Evolutionary conservation across 345 rosid genomes (phyloP).

Genomic region (Pseudoturritis turrita): DNA sequence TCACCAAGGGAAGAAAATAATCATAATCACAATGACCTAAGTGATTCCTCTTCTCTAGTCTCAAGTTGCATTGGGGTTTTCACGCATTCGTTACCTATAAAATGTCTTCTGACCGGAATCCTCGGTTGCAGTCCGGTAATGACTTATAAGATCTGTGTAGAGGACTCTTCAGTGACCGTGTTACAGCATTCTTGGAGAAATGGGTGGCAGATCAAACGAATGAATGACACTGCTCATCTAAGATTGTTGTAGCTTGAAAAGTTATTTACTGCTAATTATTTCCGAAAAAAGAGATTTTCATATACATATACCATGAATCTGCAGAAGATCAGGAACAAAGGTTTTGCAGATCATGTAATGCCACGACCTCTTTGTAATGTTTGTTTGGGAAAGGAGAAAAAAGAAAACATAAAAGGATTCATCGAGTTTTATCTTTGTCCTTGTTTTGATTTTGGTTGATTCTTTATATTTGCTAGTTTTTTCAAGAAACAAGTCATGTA

Average conservation of each 20-base stretch:
- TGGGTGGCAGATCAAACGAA: slow-evolving; percentile 91
- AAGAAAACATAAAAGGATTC: neutral
- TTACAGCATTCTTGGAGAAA: slow-evolving; percentile 76
- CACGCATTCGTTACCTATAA: slow-evolving; percentile 77
- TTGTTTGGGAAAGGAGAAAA: neutral
- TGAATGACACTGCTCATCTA: slow-evolving; percentile 84
- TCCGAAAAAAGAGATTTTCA: neutral
- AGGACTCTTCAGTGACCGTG: slow-evolving; percentile 87
- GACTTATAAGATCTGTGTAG: slow-evolving; percentile 72
- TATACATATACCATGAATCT: slow-evolving; percentile 14
- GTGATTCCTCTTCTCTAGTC: slow-evolving; percentile 46
- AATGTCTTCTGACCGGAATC: slow-evolving; percentile 79
- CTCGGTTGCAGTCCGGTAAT: slow-evolving; percentile 75
- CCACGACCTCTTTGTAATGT: slow-evolving; percentile 18
- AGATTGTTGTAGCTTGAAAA: slow-evolving; percentile 61
- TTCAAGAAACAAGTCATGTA: neutral
- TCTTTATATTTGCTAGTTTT: slow-evolving; percentile 35
- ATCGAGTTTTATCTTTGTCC: slow-evolving; percentile 31
- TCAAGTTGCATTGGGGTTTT: slow-evolving; percentile 65
- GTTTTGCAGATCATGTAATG: slow-evolving; percentile 7
- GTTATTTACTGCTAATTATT: neutral
- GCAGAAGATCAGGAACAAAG: slow-evolving; percentile 10
- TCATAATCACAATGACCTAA: slow-evolving; percentile 37
- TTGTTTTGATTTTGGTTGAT: slow-evolving; percentile 16
- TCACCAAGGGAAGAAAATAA: slow-evolving; percentile 56